Conservation (phyloP, 106 monocot genomes). For the Dendrobium nobile region DNA sequence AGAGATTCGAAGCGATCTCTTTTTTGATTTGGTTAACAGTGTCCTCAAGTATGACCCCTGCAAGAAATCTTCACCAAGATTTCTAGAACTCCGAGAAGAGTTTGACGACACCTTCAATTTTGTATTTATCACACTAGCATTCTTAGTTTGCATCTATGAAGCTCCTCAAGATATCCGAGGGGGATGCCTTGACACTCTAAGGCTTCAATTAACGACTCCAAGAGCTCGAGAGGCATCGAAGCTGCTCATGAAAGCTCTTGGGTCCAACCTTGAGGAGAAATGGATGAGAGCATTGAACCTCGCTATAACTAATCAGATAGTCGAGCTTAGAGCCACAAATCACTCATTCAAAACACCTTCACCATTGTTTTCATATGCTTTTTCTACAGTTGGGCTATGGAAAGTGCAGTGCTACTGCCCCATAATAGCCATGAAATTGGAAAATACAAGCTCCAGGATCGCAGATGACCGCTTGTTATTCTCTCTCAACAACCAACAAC, state of each 20-base stretch:
- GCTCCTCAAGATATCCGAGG: slow-evolving; percentile 54
- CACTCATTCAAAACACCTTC: slow-evolving; percentile 30
- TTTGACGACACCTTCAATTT: slow-evolving; percentile 53
- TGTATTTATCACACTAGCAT: slow-evolving; percentile 50
- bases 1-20: slow-evolving; percentile 25
- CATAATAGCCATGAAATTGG: slow-evolving; percentile 43
- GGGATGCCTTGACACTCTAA: slow-evolving; percentile 43
- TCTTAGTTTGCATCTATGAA: slow-evolving; percentile 77
- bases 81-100: slow-evolving; percentile 18
- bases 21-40: slow-evolving; percentile 37
- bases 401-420: slow-evolving; percentile 81
- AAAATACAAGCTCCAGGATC: slow-evolving; percentile 22
- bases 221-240: slow-evolving; percentile 32
- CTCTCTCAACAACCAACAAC: slow-evolving; percentile 69
- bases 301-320: slow-evolving; percentile 55
- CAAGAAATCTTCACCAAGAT: slow-evolving; percentile 35
- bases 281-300: slow-evolving; percentile 75
- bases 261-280: slow-evolving; percentile 64
- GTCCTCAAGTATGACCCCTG: slow-evolving; percentile 58
- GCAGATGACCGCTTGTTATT: slow-evolving; percentile 67
- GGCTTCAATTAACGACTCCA: slow-evolving; percentile 31
- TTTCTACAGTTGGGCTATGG: slow-evolving; percentile 58
- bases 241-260: slow-evolving; percentile 36
- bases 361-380: slow-evolving; percentile 59
- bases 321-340: slow-evolving; percentile 34